Evolutionary conservation across 805 yeast genomes (phyloP), one percentile per base, ranked within the genome.

Genomic region (Pichia occidentalis): DNA sequence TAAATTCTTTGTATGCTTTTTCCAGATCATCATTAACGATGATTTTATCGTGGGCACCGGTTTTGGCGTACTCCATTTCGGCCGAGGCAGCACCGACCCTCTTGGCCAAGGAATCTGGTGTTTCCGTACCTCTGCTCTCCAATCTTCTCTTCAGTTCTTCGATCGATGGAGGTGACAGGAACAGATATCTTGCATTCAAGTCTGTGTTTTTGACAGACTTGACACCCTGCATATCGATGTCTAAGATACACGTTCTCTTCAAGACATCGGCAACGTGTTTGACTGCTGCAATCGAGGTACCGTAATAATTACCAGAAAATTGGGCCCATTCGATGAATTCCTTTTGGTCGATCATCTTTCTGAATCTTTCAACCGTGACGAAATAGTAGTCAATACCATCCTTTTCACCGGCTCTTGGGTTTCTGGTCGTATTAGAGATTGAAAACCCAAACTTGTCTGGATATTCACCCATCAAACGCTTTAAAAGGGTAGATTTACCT

Each of bases 221-320:
- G 53, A 92, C 98, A 49, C 99, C 99, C 67, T 92, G 97, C 97
- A 90, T 88, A 73, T 92, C 99, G 49, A 92, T 92, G 64, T 92
- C 99, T 57, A 92, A 71, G 46, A 92, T 80, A 68, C 97, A 92
- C 37, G 80, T 80, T 61, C 72, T 77, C 51, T 86, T 84, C 43
- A 70, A 59, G 36, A 63, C 61, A 32, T 71, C 67, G 34, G 72
- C 60, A 31, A 84, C 88, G 46, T 79, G 80, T 51, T 83, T 73
- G 32, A 92, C 97, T 22, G 95, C 80, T 55, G 77, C 80, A 52
- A 86, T 70, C 32, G 95, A 71, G 34, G 98, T 92, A 42, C 99
- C 99, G 64, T 92, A 92, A 70, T 84, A 88, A 71, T 92, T 92
- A 36, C 97, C 97, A 10, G 95, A 85, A 56, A 92, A 92, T 64